Percentiles rank a stretch among this genome's conserved stretches.
phyloP scores from a whole-genome alignment of 345 rosid genomes.

The Jatropha curcas region DNA sequence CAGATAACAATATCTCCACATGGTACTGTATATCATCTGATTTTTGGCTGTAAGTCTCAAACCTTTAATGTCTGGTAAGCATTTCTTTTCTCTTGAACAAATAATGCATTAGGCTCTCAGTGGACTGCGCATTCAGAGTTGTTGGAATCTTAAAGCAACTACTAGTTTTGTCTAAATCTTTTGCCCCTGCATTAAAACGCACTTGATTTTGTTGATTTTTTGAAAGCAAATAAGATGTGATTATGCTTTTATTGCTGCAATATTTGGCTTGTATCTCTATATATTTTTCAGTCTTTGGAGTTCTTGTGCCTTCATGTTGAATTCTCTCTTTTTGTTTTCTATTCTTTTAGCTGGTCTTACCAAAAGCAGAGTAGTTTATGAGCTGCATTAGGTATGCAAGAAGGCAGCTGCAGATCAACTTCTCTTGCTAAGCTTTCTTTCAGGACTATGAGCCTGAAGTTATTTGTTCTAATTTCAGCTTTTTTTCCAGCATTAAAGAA shows the following conservation, averaged over 20 bases:
- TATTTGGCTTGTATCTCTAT: background rate
- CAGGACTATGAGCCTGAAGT: no score
- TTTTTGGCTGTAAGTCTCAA: background rate
- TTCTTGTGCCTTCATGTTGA: no score
- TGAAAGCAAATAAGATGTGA: background rate
- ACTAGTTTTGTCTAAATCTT: background rate
- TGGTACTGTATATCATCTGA: conserved; percentile 37
- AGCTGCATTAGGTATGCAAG: no score
- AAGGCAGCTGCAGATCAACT: no score
- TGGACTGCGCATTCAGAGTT: background rate
- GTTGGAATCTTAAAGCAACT: background rate
- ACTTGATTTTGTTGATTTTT: background rate
- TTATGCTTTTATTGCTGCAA: background rate
- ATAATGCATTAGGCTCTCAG: background rate
- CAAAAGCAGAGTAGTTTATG: no score
- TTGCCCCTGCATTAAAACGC: background rate
- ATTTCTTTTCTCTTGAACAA: background rate
- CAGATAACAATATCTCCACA: conserved; percentile 76
- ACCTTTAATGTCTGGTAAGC: background rate
- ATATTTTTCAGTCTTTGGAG: no score
- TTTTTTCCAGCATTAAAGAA: no score
- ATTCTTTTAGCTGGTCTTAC: no score
- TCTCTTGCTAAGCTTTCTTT: no score
- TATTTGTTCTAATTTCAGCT: no score
- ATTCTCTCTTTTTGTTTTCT: no score